Percentiles rank a stretch among this genome's conserved stretches.
These are phyloP conservation scores for Nematocida parisii DNA, from an alignment of 371 early-diverging fungal species.

Conservation along the genomic window DNA sequence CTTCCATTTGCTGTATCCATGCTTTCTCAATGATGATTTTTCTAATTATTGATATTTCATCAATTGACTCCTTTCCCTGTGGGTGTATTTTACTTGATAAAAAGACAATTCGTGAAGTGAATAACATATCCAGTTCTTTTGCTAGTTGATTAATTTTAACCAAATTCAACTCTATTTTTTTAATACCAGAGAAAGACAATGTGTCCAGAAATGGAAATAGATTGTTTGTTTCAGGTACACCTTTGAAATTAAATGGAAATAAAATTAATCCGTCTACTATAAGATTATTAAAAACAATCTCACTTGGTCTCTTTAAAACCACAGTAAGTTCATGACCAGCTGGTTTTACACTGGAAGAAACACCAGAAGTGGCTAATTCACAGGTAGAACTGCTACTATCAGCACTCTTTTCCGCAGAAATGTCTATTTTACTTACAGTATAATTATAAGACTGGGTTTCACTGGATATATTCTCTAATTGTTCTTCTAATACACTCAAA, in stretches of 20 bases:
- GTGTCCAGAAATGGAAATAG: neutral
- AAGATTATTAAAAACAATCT: neutral
- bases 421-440: neutral
- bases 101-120: neutral
- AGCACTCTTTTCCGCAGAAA: neutral
- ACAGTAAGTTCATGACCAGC: neutral
- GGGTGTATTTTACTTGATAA: slow-evolving; percentile 21
- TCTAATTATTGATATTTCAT: slow-evolving; percentile 13
- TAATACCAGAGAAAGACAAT: neutral
- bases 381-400: neutral
- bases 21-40: slow-evolving; percentile 19
- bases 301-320: neutral
- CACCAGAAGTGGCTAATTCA: too few relatives aligned
- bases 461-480: slow-evolving; percentile 15
- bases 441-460: slow-evolving; percentile 1
- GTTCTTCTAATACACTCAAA: slow-evolving; percentile 30
- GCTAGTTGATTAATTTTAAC: neutral
- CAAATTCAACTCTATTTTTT: neutral
- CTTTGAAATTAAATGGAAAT: neutral
- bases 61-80: neutral
- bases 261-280: neutral
- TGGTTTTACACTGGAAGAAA: too few relatives aligned
- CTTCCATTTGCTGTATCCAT: slow-evolving; percentile 33
- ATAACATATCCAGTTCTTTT: neutral
- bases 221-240: neutral